Evolutionary conservation across 306 rosid species (phyloP), one percentile per base, ranked within the genome.

Genomic region (Fragaria iinumae): DNA sequence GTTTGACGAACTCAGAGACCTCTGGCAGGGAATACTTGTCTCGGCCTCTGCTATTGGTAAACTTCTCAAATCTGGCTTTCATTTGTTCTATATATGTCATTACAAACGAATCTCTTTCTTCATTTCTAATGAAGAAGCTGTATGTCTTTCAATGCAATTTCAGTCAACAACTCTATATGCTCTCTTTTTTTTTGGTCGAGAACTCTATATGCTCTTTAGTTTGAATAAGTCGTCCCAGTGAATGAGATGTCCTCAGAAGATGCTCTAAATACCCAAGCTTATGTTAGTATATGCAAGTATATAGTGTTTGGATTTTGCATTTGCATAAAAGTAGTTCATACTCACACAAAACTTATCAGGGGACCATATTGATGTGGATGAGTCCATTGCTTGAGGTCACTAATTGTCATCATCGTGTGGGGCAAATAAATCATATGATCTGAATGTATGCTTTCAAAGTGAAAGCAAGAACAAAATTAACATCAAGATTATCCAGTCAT

Each of bases 1-100:
- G 83, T 95, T 95, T 79, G 97, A 95, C 62, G 99, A 95, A 81
- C 91, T 92, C 73, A 92, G 82, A 84, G 97, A 95, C 80, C 93
- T 95, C 59, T 92, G 97, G 97, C 88, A 88, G 68, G 99, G 99
- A 83, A 87, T 95, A 84, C 87, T 92, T 72, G 84, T 90, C 69
- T 87, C 97, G 52, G 84, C 91, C 57, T 76, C 69, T 74, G 82
- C 96, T 76, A 85, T 96, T 47, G 99, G 98, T 96, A 91, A 47
- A 21, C 79, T 72, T 63, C 70, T 67, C 50, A 69, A 56, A 69
- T 75, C 43, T 67, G 76, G 52, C 55, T 66, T 55, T 65, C 50
- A 68, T 80, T 23, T 73, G 74, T 43, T 69, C 48, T 56, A 47
- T 60, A 6, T 11, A 32, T 41, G 36, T 50, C 1, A 32, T 17